Percentiles rank a stretch among this genome's conserved stretches.
These are phyloP conservation scores for Colletotrichum ledebouriae DNA, from an alignment of 2,329 filamentous ascomycete genomes.

Conservation along the genomic window DNA sequence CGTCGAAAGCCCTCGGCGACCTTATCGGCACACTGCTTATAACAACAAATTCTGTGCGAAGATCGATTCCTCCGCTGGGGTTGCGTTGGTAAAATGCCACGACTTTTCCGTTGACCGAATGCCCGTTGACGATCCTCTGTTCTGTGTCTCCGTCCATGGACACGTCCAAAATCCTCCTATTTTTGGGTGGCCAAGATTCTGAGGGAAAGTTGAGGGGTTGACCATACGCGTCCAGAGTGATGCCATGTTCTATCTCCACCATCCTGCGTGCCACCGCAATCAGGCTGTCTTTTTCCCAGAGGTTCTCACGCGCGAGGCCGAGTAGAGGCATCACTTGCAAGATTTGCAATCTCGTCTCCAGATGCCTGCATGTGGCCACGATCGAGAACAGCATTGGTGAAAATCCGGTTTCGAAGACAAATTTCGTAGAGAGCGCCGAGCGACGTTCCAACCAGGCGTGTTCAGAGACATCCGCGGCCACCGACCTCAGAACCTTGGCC, in stretches of 20 bases:
- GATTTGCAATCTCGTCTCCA: slow-evolving; percentile 28
- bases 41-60: background rate
- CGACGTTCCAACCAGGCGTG: background rate
- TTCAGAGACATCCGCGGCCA: background rate
- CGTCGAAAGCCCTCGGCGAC: background rate
- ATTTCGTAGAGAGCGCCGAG: slow-evolving; percentile 14
- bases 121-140: background rate
- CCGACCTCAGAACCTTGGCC: slow-evolving; percentile 1
- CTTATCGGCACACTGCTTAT: background rate
- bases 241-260: slow-evolving; percentile 37
- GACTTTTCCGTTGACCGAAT: background rate
- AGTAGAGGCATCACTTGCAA: slow-evolving; percentile 31
- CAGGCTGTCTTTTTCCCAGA: slow-evolving; percentile 35
- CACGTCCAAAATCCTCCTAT: background rate
- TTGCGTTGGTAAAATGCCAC: slow-evolving; percentile 11
- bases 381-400: slow-evolving; percentile 37
- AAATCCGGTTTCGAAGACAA: slow-evolving; percentile 37
- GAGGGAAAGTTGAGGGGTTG: background rate
- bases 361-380: slow-evolving; percentile 22
- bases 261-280: slow-evolving; percentile 29
- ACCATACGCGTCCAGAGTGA: slow-evolving; percentile 20
- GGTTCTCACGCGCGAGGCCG: slow-evolving; percentile 26
- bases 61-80: background rate
- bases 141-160: slow-evolving; percentile 2
- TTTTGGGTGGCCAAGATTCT: background rate